A percentile compares a stretch with the other conserved stretches of the same genome.
Conservation (phyloP, 2,329 filamentous ascomycete genomes). For the Pseudogymnoascus pannorum region DNA sequence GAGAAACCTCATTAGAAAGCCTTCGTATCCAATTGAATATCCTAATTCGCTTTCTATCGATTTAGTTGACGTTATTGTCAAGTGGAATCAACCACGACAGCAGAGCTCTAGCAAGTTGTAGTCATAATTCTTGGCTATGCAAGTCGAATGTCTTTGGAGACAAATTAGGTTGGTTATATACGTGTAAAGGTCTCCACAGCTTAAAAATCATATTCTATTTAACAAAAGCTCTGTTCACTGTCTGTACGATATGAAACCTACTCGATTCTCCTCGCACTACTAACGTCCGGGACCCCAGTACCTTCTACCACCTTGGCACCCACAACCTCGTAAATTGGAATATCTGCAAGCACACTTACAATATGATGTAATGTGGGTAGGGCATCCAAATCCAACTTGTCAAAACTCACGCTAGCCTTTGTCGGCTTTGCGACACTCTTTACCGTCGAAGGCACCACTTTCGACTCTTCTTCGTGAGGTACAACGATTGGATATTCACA, state of each 20-base stretch:
- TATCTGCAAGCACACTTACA: constrained; percentile 41
- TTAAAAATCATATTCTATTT: not conserved
- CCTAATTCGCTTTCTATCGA: not conserved
- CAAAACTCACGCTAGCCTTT: constrained; percentile 40
- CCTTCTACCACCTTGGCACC: constrained; percentile 49
- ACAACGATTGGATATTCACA: constrained; percentile 41
- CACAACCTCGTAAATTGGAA: constrained; percentile 51
- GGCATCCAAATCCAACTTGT: constrained; percentile 43
- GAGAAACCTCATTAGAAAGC: not conserved
- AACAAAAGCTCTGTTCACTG: not conserved
- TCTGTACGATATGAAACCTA: constrained; percentile 14
- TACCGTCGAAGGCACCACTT: constrained; percentile 18
- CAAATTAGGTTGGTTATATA: not conserved
- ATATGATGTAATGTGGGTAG: constrained; percentile 57
- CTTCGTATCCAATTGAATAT: not conserved
- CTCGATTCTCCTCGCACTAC: constrained; percentile 29
- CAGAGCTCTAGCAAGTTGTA: not conserved
- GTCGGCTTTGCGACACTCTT: not conserved
- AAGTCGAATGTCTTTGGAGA: not conserved
- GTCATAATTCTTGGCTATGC: not conserved
- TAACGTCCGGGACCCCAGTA: constrained; percentile 43
- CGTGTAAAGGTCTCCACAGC: not conserved
- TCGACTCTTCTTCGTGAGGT: constrained; percentile 18
- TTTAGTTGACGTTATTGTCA: not conserved
- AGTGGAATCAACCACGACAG: not conserved